Evolutionary conservation across 1,284 basidiomycete genomes (phyloP), one percentile per base, ranked within the genome.

Genomic region (Omphalotus olearius): DNA sequence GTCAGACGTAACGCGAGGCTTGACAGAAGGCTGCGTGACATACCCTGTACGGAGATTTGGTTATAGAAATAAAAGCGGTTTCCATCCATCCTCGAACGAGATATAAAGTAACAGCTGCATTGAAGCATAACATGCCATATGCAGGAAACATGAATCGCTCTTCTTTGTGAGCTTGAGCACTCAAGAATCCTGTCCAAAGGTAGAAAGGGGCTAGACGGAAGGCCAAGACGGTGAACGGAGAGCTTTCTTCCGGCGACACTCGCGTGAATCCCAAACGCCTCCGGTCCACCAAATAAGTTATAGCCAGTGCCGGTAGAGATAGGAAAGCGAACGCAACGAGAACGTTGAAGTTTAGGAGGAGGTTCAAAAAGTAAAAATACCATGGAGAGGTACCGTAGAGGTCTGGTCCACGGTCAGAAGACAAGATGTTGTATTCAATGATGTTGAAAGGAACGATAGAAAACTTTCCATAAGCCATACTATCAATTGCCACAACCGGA

Each of bases 121-220:
- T 98, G 71, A 99, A 91, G 66, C 91, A 93, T 48, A 99, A 71
- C 41, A 98, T 71, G 0, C 93, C 88, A 69, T 98, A 99, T 1
- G 84, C 87, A 1, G 97, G 96, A 69, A 87, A 99, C 85, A 99
- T 90, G 74, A 99, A 99, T 20, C 97, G 79, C 66, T 99, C 97
- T 69, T 99, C 97, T 72, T 99, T 99, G 72, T 99, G 97, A 4
- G 88, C 71, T 69, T 99, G 97, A 1, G 75, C 57, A 6, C 82
- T 85, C 57, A 99, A 72, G 57, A 97, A 83, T 2, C 67, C 78
- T 44, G 89, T 64, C 95, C 97, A 99, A 25, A 98, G 60, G 70
- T 99, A 98, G 61, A 96, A 80, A 1, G 94, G 94, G 5, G 80
- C 68, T 14, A 98, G 73, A 40, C 95, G 80, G 50, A 95, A 63